Evolutionary conservation across 2,329 filamentous ascomycete species (phyloP).

Genomic region (Magnaporthiopsis incrustans): DNA sequence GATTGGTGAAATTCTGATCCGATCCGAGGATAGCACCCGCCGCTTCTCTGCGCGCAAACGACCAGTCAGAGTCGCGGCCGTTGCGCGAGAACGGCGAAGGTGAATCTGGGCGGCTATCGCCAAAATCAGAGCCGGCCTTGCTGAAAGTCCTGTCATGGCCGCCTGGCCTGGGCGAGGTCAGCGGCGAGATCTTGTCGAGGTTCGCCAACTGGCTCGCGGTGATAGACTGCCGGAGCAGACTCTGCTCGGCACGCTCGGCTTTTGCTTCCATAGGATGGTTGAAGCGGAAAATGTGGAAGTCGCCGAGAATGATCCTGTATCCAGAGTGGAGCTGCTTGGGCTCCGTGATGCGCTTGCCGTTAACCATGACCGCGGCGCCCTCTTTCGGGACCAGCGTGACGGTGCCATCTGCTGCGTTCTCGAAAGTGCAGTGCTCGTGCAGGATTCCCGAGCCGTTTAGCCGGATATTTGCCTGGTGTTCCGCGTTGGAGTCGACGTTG

Average conservation of each 20-base stretch:
- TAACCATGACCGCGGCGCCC: constrained; percentile 97
- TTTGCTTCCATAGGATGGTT: constrained; percentile 95
- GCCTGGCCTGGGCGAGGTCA: constrained; percentile 47
- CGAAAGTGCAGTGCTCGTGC: constrained; percentile 86
- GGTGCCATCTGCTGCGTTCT: constrained; percentile 76
- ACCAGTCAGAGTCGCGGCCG: constrained; percentile 87
- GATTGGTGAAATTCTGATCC: constrained; percentile 81
- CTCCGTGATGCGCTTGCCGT: constrained; percentile 81
- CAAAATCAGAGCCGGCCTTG: constrained; percentile 68
- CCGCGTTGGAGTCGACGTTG: constrained; percentile 77
- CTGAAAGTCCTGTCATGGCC: constrained; percentile 79
- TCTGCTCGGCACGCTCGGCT: constrained; percentile 83
- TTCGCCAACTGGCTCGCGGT: constrained; percentile 53
- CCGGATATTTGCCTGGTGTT: constrained; percentile 74
- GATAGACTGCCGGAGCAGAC: constrained; percentile 75
- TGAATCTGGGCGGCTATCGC: constrained; percentile 71
- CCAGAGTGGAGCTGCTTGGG: constrained; percentile 82
- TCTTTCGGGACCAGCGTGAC: constrained; percentile 88
- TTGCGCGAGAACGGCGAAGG: constrained; percentile 58
- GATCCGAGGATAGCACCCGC: constrained; percentile 81
- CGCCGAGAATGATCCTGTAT: constrained; percentile 88
- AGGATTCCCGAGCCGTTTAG: constrained; percentile 91
- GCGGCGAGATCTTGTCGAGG: constrained; percentile 49
- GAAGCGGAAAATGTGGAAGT: constrained; percentile 98
- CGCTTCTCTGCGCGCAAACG: constrained; percentile 86